Base-by-base conservation (phyloP, 2,329 filamentous ascomycete species). In the Cordyceps cicadae region DNA sequence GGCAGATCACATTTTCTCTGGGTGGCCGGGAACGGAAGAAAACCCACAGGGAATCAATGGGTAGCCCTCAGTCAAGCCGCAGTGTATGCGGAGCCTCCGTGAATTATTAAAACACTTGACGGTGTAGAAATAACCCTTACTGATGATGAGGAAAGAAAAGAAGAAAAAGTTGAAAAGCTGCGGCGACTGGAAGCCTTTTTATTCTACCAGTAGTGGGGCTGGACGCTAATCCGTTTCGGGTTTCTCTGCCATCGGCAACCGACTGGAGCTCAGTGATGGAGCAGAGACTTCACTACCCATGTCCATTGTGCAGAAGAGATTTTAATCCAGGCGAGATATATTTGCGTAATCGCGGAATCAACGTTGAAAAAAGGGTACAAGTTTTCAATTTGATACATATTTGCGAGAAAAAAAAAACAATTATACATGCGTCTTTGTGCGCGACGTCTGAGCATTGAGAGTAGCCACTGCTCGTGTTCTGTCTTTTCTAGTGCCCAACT, bases 11-110 rank as follows among this genome's bases (percentile, higher is more conserved):
- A 69, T 77, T 59, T 74, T 63, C 67, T 81, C 62, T 77, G 66
- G 78, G 77, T 72, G 79, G 79, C 79, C 77, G 79, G 79, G 79
- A 81, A 81, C 79, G 79, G 78, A 79, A 76, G 77, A 73, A 79
- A 74, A 79, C 75, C 75, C 76, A 81, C 75, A 69, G 75, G 70
- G 70, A 70, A 70, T 68, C 64, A 43, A 67, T 67, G 62, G 71
- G 73, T 77, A 77, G 75, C 78, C 77, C 77, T 79, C 78, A 81
- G 79, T 58, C 78, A 79, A 79, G 77, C 77, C 78, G 76, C 78
- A 50, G 45, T 69, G 71, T 71, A 70, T 57, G 79, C 76, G 79
- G 77, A 81, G 79, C 78, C 79, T 71, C 76, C 78, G 69, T 72
- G 66, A 71, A 72, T 74, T 73, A 72, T 72, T 70, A 71, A 75